Evolutionary conservation across 257 asterid genomes (phyloP).

Genomic region (Solanum rostratum): DNA sequence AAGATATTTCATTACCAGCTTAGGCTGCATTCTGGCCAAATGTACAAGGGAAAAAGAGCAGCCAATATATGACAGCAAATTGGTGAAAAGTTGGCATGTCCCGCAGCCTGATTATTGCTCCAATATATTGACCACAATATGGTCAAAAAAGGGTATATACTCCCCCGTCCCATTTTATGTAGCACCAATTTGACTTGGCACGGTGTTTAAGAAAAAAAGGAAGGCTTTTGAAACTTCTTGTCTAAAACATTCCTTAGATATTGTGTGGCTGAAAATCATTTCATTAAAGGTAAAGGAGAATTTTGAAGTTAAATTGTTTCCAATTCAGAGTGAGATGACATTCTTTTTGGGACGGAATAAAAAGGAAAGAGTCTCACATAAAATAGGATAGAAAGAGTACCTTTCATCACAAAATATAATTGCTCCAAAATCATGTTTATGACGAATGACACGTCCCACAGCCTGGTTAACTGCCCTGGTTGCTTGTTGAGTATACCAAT

Average conservation of each 20-base stretch:
- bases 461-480: constrained; percentile 97
- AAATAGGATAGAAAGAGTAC: constrained; percentile 4
- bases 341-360: no score
- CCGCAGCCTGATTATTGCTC: background rate
- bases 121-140: background rate
- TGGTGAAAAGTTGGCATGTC: background rate
- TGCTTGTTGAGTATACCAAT: constrained; percentile 97
- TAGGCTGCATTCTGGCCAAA: background rate
- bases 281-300: no score
- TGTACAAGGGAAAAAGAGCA: background rate
- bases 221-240: no score
- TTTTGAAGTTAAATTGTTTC: no score
- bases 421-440: constrained; percentile 95
- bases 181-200: no score
- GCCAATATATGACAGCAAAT: background rate
- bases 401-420: constrained; percentile 94
- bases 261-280: no score
- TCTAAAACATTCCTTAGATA: no score
- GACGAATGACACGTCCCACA: constrained; percentile 98
- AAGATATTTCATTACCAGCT: background rate
- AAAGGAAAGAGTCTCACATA: no score
- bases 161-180: no score
- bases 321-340: no score
- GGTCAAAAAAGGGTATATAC: background rate
- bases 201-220: no score